Percentiles rank a stretch among this genome's conserved stretches.
These are phyloP conservation scores for Xylaria palmicola DNA, from an alignment of 495 filamentous ascomycete species.

Conservation along the genomic window DNA sequence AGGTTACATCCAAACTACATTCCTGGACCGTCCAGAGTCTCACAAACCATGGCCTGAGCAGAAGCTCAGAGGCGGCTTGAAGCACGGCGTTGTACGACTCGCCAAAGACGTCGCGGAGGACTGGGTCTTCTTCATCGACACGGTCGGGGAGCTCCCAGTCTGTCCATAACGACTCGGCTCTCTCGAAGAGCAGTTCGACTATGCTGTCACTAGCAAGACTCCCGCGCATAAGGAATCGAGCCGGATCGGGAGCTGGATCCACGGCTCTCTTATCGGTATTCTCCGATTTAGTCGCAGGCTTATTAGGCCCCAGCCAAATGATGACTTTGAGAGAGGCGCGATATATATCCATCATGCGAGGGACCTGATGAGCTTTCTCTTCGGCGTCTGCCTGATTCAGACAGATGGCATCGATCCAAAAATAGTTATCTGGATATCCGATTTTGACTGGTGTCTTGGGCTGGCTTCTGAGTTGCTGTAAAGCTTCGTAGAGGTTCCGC, in stretches of 20 bases:
- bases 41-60: not conserved
- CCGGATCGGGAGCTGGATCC: not conserved
- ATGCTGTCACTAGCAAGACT: not conserved
- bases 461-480: not conserved
- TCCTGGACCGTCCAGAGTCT: not conserved
- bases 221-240: not conserved
- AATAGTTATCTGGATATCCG: not conserved
- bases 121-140: not conserved
- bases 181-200: not conserved
- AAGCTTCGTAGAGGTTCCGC: not conserved
- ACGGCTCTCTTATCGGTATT: not conserved
- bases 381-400: not conserved
- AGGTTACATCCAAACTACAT: not conserved
- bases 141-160: not conserved
- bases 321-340: not conserved
- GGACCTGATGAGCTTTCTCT: not conserved
- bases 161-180: not conserved
- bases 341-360: not conserved
- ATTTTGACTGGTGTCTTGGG: not conserved
- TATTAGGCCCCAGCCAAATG: conserved; percentile 5
- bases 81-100: not conserved
- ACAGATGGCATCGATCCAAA: not conserved
- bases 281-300: not conserved
- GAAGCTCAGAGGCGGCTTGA: not conserved
- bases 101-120: not conserved